Evolutionary conservation across 495 filamentous ascomycete species (phyloP).

Genomic region (Talaromyces thailandensis): DNA sequence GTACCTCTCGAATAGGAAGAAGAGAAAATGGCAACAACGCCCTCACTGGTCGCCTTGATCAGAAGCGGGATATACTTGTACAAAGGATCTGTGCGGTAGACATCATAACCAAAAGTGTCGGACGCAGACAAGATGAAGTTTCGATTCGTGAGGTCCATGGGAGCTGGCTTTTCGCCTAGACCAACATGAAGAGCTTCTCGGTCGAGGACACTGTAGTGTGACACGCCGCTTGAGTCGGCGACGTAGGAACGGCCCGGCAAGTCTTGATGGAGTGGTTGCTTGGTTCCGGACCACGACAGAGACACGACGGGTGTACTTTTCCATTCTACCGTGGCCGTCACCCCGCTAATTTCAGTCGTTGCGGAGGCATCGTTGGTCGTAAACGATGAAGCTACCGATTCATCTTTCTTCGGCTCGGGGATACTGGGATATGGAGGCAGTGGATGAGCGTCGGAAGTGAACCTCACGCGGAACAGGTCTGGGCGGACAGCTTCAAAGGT

Average conservation of each 20-base stretch:
- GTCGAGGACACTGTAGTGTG: conserved; percentile 53
- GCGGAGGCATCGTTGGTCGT: conserved; percentile 20
- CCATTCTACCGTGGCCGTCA: conserved; percentile 48
- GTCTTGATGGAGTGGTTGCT: conserved; percentile 46
- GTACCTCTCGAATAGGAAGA: conserved; percentile 51
- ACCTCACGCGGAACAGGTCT: conserved; percentile 57
- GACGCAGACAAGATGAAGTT: conserved; percentile 56
- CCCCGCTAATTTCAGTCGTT: conserved; percentile 36
- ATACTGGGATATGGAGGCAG: conserved; percentile 53
- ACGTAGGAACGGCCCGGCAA: conserved; percentile 54
- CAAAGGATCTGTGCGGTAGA: conserved; percentile 58
- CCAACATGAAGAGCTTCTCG: conserved; percentile 52
- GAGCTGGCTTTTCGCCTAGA: conserved; percentile 59
- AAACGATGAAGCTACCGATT: background rate
- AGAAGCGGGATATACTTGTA: conserved; percentile 67
- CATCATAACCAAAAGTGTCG: conserved; percentile 63
- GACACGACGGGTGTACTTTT: conserved; percentile 44
- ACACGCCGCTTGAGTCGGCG: conserved; percentile 45
- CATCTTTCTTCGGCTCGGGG: conserved; percentile 21
- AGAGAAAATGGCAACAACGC: conserved; percentile 57
- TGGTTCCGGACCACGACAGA: conserved; percentile 38
- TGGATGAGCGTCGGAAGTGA: conserved; percentile 47
- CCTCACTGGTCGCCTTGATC: conserved; percentile 50
- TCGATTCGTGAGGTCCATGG: conserved; percentile 61
- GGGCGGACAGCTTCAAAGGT: conserved; percentile 48